A percentile compares a stretch with the other conserved stretches of the same genome.
These are phyloP conservation scores for Hygrophoropsis aurantiaca DNA, from an alignment of 768 basidiomycete genomes.

Conservation along the genomic window DNA sequence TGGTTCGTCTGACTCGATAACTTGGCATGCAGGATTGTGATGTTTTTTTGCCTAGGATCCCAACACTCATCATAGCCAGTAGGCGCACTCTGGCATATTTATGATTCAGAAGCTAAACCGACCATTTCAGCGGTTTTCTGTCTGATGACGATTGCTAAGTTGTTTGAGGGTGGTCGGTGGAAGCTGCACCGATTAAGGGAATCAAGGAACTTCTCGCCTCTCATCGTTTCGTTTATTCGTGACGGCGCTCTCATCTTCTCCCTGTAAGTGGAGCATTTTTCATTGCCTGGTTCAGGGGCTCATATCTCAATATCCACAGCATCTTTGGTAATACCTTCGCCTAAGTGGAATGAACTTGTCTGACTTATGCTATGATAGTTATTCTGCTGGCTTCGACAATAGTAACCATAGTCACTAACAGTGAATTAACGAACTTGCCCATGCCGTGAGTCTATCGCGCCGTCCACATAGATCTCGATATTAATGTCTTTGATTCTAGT, in stretches of 20 bases:
- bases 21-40: slow-evolving; percentile 1
- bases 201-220: not conserved
- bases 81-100: not conserved
- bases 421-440: slow-evolving; percentile 9
- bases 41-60: slow-evolving; percentile 14
- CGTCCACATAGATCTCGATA: not conserved
- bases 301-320: slow-evolving; percentile 5
- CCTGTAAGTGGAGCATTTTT: slow-evolving; percentile 9
- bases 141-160: slow-evolving; percentile 13
- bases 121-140: slow-evolving; percentile 18
- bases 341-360: not conserved
- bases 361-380: slow-evolving; percentile 1
- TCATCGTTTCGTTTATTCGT: slow-evolving; percentile 5
- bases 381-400: slow-evolving; percentile 16
- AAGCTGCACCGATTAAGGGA: slow-evolving; percentile 1
- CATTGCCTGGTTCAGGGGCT: not conserved
- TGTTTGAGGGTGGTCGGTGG: not conserved
- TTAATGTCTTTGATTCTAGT: slow-evolving; percentile 10
- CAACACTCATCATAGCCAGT: slow-evolving; percentile 18
- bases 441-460: slow-evolving; percentile 11
- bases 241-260: slow-evolving; percentile 15
- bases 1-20: slow-evolving; percentile 10
- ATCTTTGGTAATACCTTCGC: slow-evolving; percentile 12
- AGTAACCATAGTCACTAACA: slow-evolving; percentile 11
- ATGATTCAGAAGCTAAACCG: not conserved